Evolutionary conservation across 495 filamentous ascomycete genomes (phyloP), one percentile per base, ranked within the genome.

Genomic region (Tetracladium marchalianum): DNA sequence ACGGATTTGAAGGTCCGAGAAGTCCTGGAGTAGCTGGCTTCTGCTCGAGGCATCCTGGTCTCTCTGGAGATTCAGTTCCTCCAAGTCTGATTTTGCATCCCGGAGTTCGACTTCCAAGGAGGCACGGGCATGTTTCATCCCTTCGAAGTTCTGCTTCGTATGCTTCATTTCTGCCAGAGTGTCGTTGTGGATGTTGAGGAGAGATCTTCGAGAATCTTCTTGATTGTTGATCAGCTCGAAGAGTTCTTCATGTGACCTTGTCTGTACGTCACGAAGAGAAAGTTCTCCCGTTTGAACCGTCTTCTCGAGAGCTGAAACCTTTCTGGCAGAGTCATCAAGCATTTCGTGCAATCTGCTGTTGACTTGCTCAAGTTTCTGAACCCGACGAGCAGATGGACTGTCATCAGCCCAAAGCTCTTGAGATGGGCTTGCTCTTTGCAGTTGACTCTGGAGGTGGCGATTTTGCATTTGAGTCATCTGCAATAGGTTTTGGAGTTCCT

Each of bases 401-500:
- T 95, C 84, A 43, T 95, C 86, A 39, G 80, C 67, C 73, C 73
- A 80, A 33, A 70, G 72, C 24, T 78, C 71, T 35, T 78, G 78
- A 2, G 63, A 57, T 1, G 78, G 76, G 0, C 73, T 75, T 1
- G 68, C 64, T 19, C 82, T 77, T 37, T 86, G 82, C 46, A 96
- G 67, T 58, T 95, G 89, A 60, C 78, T 90, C 57, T 95, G 86
- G 12, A 98, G 77, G 60, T 98, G 90, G 32, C 85, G 81, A 65
- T 95, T 95, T 53, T 90, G 85, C 87, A 98, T 95, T 63, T 97
- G 84, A 7, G 84, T 82, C 67, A 97, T 77, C 56, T 98, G 90
- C 38, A 98, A 76, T 62, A 94, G 88, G 60, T 93, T 97, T 58
- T 96, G 92, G 38, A 95, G 70, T 63, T 93, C 79, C 57, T 98